phyloP scores from a whole-genome alignment of 2,329 filamentous ascomycete species.

The Pyricularia sp. region DNA sequence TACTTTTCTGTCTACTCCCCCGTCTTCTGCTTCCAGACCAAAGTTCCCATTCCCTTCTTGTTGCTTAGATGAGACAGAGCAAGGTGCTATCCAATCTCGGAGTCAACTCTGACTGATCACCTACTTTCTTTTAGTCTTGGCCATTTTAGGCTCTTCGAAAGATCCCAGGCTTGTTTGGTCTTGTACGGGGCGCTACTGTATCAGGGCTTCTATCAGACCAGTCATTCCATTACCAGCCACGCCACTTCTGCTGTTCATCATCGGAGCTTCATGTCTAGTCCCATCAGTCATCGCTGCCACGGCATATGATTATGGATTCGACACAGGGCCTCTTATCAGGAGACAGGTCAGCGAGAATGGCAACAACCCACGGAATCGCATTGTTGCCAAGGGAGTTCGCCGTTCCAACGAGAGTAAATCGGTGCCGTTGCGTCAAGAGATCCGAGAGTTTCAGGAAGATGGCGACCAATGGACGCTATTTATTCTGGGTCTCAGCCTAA shows the following conservation, averaged over 20 bases:
- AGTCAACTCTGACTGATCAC: neutral
- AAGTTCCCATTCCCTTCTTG: neutral
- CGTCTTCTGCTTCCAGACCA: no score
- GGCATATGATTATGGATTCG: constrained; percentile 40
- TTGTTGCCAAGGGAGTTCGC: constrained; percentile 32
- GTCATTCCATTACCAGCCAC: neutral
- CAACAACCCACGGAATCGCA: constrained; percentile 21
- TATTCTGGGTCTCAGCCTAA: constrained; percentile 58
- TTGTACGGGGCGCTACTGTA: neutral
- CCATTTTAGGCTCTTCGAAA: neutral
- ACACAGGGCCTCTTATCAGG: constrained; percentile 15
- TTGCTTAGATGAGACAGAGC: neutral
- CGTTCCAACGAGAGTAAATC: constrained; percentile 14
- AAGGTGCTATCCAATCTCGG: neutral
- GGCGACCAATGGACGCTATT: constrained; percentile 63
- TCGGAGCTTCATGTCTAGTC: neutral
- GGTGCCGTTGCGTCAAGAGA: constrained; percentile 44
- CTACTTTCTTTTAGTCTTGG: neutral
- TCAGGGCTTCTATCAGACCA: neutral
- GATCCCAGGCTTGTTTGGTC: neutral
- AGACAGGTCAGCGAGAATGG: constrained; percentile 11
- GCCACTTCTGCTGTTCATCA: neutral
- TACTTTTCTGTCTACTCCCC: neutral
- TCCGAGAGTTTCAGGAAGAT: constrained; percentile 51
- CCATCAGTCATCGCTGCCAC: neutral